Evolutionary conservation across 805 yeast species (phyloP).

Genomic region (Ogataea sp.): DNA sequence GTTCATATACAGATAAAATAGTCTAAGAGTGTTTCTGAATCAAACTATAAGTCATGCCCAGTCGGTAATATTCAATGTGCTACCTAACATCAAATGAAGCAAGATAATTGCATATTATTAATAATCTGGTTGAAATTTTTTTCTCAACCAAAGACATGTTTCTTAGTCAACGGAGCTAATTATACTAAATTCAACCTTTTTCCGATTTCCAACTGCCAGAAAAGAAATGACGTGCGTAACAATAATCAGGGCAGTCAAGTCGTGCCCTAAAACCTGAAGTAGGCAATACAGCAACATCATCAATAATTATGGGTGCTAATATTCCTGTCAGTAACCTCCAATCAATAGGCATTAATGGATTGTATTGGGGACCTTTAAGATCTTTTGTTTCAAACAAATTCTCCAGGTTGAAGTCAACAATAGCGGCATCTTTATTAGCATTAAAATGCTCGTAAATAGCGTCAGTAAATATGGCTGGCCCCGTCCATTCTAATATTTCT

Average conservation of each 20-base stretch:
- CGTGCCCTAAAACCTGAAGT: slow-evolving; percentile 6
- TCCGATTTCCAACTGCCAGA: background rate
- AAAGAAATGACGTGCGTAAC: background rate
- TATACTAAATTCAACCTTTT: too few relatives aligned
- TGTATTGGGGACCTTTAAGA: slow-evolving; percentile 9
- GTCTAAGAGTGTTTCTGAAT: too few relatives aligned
- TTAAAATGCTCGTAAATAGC: slow-evolving; percentile 38
- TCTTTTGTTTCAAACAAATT: slow-evolving; percentile 4
- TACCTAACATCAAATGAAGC: too few relatives aligned
- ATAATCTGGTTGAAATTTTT: too few relatives aligned
- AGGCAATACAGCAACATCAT: slow-evolving; percentile 12
- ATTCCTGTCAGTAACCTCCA: slow-evolving; percentile 13
- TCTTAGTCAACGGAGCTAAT: background rate
- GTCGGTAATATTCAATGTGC: too few relatives aligned
- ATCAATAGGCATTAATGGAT: slow-evolving; percentile 3
- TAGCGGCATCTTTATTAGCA: slow-evolving; percentile 2
- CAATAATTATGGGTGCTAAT: slow-evolving; percentile 9
- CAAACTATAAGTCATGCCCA: too few relatives aligned
- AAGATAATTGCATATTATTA: too few relatives aligned
- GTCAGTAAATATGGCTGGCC: slow-evolving; percentile 45
- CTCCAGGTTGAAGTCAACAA: slow-evolving; percentile 4
- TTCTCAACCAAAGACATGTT: background rate
- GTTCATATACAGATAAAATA: too few relatives aligned
- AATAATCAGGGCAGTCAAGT: background rate
- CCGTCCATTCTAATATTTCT: slow-evolving; percentile 41